These are phyloP conservation scores for Saccharomycopsis capsularis DNA, from an alignment of 805 yeast species.

Conservation along the genomic window DNA sequence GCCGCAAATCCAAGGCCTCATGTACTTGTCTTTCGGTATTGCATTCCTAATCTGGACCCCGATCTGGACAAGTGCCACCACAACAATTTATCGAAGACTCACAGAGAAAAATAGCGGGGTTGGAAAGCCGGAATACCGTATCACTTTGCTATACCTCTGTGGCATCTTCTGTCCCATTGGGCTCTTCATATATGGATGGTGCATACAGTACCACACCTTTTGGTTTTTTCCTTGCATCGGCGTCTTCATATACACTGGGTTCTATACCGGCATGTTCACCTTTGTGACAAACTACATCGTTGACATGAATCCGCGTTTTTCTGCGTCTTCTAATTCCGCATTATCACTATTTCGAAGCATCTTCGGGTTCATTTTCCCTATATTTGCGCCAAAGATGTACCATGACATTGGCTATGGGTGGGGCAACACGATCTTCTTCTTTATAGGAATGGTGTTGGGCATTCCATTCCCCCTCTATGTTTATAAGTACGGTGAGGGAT, in stretches of 20 bases:
- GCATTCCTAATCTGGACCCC: constrained; percentile 47
- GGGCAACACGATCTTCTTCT: constrained; percentile 60
- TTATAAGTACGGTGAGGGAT: constrained; percentile 46
- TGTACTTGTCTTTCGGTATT: constrained; percentile 51
- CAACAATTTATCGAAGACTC: constrained; percentile 33
- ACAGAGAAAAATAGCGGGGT: constrained; percentile 42
- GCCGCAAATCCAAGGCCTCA: constrained; percentile 46
- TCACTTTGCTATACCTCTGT: constrained; percentile 43
- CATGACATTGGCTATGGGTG: constrained; percentile 54
- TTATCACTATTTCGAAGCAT: constrained; percentile 60
- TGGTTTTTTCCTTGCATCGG: constrained; percentile 61
- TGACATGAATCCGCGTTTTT: constrained; percentile 61
- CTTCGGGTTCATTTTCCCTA: constrained; percentile 64
- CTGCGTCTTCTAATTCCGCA: constrained; percentile 62
- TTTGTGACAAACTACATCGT: constrained; percentile 49
- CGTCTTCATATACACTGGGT: constrained; percentile 51
- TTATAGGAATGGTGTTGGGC: constrained; percentile 50
- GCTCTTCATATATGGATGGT: constrained; percentile 67
- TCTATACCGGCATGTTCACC: constrained; percentile 56
- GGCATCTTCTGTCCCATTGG: constrained; percentile 55
- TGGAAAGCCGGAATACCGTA: constrained; percentile 52
- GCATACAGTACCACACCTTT: constrained; percentile 45
- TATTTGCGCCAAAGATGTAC: constrained; percentile 56
- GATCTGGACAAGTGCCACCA: constrained; percentile 42
- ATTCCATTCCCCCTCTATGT: constrained; percentile 63